Percentiles rank a stretch among this genome's conserved stretches.
Conservation (phyloP, 1,139 yeast species). For the Saccharomyces hybrid region DNA sequence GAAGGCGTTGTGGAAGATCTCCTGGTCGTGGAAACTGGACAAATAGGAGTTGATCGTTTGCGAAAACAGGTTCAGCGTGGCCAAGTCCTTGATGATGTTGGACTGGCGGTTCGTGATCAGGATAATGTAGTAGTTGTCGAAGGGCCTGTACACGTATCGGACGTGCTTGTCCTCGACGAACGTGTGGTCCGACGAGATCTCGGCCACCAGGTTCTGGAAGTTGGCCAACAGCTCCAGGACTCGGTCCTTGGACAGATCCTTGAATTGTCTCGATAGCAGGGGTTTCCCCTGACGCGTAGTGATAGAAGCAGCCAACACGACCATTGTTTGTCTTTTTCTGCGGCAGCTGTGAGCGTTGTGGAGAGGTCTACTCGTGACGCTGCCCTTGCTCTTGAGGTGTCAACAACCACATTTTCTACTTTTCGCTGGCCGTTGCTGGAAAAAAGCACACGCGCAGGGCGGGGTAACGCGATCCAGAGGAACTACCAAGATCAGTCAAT, state of each 20-base stretch:
- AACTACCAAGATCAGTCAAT: not conserved
- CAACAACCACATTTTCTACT: not conserved
- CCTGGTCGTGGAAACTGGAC: conserved; percentile 71
- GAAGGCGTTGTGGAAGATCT: conserved; percentile 76
- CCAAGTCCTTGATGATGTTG: conserved; percentile 89
- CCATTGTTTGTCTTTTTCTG: conserved; percentile 36
- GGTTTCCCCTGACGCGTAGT: conserved; percentile 95
- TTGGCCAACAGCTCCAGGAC: conserved; percentile 80
- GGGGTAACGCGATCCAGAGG: not conserved
- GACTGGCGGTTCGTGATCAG: conserved; percentile 86
- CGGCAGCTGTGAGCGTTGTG: not conserved
- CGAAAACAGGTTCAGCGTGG: conserved; percentile 79
- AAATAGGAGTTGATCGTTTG: conserved; percentile 73
- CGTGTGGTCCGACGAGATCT: conserved; percentile 74
- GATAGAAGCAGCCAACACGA: conserved; percentile 86
- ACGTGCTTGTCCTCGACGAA: conserved; percentile 90
- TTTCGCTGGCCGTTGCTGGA: not conserved
- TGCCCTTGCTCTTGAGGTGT: conserved; percentile 1
- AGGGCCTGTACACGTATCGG: conserved; percentile 91
- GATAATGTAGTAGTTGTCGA: conserved; percentile 89
- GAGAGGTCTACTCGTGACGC: not conserved
- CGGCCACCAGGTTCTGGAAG: conserved; percentile 74
- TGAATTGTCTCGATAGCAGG: conserved; percentile 84
- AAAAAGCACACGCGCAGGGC: not conserved
- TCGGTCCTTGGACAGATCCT: conserved; percentile 75